Base-by-base conservation (phyloP, 2,329 filamentous ascomycete species). In the Aspergillus novofumigatus region DNA sequence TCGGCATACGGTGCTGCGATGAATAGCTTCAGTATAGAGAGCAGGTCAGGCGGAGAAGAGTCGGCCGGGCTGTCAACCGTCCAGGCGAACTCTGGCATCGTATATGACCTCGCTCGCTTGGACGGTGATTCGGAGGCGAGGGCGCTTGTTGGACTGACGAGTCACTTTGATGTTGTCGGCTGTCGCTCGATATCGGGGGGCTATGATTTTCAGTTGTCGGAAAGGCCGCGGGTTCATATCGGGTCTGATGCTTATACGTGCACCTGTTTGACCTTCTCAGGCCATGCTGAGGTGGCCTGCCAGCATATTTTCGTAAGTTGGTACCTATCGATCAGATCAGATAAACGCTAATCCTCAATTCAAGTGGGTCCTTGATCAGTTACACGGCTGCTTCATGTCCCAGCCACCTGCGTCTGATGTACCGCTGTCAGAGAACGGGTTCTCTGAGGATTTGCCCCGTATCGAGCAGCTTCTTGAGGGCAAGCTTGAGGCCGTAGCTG, bases 321-420 rank as follows among this genome's bases (percentile, higher is more conserved):
- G 8, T 4, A 28, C 29, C 42, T 25, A 11, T 28, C 20, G 14
- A 11, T 35, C 21, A 21, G 7, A 25, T 38, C 23, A 54, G 9
- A 25, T 32, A 23, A 38, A n/a, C 48, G 50, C 61, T 62, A 45
- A 62, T 45, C 17, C n/a, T n/a, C 23, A 35, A 20, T 17, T 53
- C 20, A 60, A 77, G 75, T 77, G 75, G 75, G 67, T 77, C 57
- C 65, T 75, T 49, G 75, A 77, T 58, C 72, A 76, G 58, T 67
- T 77, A 23, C 72, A 75, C 59, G 62, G 68, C 59, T 69, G 66
- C 54, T 68, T 76, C 54, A 56, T 68, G n/a, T 57, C 72, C 44
- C 56, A 62, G 47, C 63, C 63, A 49, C 67, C 66, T 44, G 57
- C 67, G 28, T 61, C 62, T 28, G 67, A 65, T 44, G 61, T 75